Conservation (phyloP, 768 basidiomycete species). For the Terana coerulea region DNA sequence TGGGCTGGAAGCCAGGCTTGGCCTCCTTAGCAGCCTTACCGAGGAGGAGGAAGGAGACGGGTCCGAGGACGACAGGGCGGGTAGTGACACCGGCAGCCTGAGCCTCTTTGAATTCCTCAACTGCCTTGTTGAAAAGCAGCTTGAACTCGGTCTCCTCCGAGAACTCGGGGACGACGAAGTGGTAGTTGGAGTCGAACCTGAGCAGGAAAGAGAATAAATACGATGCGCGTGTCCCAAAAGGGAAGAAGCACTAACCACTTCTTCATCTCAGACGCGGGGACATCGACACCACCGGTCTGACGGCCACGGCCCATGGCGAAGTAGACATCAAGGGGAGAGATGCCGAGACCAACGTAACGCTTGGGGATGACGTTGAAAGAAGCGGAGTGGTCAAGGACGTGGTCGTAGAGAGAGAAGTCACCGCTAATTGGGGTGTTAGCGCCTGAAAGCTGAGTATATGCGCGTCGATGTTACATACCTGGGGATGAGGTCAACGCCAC, state of each 20-base stretch:
- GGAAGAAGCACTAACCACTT: conserved; percentile 71
- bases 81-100: conserved; percentile 84
- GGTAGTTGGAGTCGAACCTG: conserved; percentile 99
- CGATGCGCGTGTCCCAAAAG: neutral
- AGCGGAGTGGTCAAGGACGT: conserved; percentile 95
- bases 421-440: conserved; percentile 53
- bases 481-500: conserved; percentile 87
- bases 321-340: conserved; percentile 91
- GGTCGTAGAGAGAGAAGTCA: conserved; percentile 98
- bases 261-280: conserved; percentile 98
- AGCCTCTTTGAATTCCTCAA: conserved; percentile 93
- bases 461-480: conserved; percentile 56
- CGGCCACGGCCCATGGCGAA: conserved; percentile 99
- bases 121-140: conserved; percentile 91
- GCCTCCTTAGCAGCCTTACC: conserved; percentile 90
- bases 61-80: conserved; percentile 94
- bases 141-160: conserved; percentile 90
- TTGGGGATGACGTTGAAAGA: conserved; percentile 96
- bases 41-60: conserved; percentile 91
- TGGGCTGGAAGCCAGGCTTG: conserved; percentile 79
- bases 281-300: conserved; percentile 91
- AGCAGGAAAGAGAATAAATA: conserved; percentile 6
- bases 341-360: conserved; percentile 82
- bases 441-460: conserved; percentile 15
- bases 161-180: conserved; percentile 97